Evolutionary conservation across 768 basidiomycete species (phyloP).

Genomic region (Russula foetens): DNA sequence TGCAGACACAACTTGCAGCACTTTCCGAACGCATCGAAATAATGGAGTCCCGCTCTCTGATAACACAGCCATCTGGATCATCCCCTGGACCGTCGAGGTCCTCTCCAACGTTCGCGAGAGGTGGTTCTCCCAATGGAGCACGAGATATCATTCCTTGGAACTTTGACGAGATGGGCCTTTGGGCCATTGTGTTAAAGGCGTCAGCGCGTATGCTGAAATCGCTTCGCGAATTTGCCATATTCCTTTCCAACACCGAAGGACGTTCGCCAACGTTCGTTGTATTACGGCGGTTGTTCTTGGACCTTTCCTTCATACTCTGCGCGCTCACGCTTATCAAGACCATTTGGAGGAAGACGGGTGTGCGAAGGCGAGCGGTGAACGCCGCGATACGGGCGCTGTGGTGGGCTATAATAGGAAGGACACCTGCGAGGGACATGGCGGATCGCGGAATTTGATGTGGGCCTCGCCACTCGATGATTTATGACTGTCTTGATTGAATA

Average conservation of each 20-base stretch:
- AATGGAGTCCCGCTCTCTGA: conserved; percentile 39
- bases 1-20: conserved; percentile 77
- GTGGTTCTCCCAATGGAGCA: conserved; percentile 18
- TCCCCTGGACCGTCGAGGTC: conserved; percentile 20
- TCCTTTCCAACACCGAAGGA: conserved; percentile 52
- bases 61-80: conserved; percentile 30
- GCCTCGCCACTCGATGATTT: neutral
- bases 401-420: conserved; percentile 59
- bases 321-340: conserved; percentile 49
- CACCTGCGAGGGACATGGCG: conserved; percentile 36
- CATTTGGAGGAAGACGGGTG: conserved; percentile 61
- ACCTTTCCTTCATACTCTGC: conserved; percentile 65
- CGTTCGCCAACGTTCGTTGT: conserved; percentile 61
- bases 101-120: conserved; percentile 26
- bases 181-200: conserved; percentile 66
- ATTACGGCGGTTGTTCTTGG: conserved; percentile 66
- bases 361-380: conserved; percentile 59
- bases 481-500: no score
- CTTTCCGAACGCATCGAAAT: conserved; percentile 58
- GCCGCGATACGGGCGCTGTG: conserved; percentile 60
- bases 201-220: conserved; percentile 42
- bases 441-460: conserved; percentile 37
- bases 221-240: conserved; percentile 43
- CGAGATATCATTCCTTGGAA: conserved; percentile 12
- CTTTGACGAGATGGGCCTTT: conserved; percentile 65